Evolutionary conservation across 2,329 filamentous ascomycete genomes (phyloP).

Genomic region (Whalleya microplaca): DNA sequence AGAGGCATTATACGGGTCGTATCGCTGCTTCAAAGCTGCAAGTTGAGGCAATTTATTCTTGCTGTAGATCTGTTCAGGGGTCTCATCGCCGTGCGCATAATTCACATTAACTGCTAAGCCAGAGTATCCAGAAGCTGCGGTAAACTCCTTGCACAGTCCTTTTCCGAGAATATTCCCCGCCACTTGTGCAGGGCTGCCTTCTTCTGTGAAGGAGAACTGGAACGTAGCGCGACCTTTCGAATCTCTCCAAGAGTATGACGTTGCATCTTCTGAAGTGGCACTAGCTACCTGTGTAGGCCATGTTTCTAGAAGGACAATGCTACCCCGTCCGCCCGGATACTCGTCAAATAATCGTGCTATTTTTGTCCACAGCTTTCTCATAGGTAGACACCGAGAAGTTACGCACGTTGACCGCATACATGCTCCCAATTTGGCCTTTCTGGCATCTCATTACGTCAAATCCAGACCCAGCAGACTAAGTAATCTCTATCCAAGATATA

Average conservation of each 20-base stretch:
- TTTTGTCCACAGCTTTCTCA: conserved; percentile 13
- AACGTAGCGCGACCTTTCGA: conserved; percentile 19
- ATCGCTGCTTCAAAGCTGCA: conserved; percentile 29
- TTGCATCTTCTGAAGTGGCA: conserved; percentile 17
- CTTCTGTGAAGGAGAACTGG: conserved; percentile 10
- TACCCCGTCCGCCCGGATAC: conserved; percentile 5
- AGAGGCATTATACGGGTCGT: conserved; percentile 35
- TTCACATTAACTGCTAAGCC: conserved; percentile 32
- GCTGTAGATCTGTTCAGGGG: conserved; percentile 27
- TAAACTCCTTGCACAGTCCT: conserved; percentile 12
- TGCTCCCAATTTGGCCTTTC: not conserved
- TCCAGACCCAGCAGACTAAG: not conserved
- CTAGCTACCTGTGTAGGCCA: conserved; percentile 19
- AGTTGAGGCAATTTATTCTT: conserved; percentile 30
- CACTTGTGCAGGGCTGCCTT: conserved; percentile 3
- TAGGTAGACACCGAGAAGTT: conserved; percentile 8
- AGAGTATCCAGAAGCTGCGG: conserved; percentile 14
- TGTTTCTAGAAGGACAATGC: conserved; percentile 10
- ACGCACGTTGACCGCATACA: conserved; percentile 13
- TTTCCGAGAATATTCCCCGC: conserved; percentile 6
- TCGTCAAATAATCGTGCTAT: conserved; percentile 15
- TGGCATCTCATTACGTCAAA: no score
- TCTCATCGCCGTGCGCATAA: conserved; percentile 37
- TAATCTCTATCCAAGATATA: conserved; percentile 8
- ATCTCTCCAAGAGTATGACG: conserved; percentile 34